Evolutionary conservation across 331 rosid species (phyloP).

Genomic region (Acacia concinna): DNA sequence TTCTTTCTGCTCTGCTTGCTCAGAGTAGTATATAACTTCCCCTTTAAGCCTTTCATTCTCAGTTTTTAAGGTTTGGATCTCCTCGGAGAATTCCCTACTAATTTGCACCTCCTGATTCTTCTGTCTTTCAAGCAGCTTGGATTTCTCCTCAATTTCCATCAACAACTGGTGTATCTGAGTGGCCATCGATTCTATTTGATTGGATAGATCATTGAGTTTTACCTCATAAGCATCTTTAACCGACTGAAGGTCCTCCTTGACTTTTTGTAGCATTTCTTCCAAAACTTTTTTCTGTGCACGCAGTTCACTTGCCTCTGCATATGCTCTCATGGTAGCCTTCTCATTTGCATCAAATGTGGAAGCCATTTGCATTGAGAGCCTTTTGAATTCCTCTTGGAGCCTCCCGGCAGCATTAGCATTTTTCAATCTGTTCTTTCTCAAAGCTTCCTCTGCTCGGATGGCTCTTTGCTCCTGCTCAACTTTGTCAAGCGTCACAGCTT

Average conservation of each 20-base stretch:
- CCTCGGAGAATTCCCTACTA: constrained; percentile 51
- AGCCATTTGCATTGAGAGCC: constrained; percentile 76
- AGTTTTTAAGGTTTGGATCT: constrained; percentile 51
- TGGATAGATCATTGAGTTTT: constrained; percentile 52
- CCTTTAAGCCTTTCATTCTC: constrained; percentile 60
- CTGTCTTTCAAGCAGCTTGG: constrained; percentile 57
- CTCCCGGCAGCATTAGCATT: constrained; percentile 81
- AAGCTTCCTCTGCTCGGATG: constrained; percentile 81
- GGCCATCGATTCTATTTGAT: constrained; percentile 50
- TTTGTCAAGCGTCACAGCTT: constrained; percentile 60
- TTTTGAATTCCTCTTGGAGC: constrained; percentile 84
- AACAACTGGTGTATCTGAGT: constrained; percentile 50
- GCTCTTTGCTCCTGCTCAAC: constrained; percentile 92
- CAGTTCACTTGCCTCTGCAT: constrained; percentile 72
- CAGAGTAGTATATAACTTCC: constrained; percentile 45
- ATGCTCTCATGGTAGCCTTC: constrained; percentile 75
- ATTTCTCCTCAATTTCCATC: constrained; percentile 61
- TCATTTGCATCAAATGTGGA: constrained; percentile 84
- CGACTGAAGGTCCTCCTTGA: constrained; percentile 53
- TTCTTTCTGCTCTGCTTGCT: constrained; percentile 47
- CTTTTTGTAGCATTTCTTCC: constrained; percentile 57
- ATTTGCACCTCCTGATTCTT: constrained; percentile 52
- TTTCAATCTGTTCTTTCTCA: constrained; percentile 65
- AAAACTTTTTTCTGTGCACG: constrained; percentile 54
- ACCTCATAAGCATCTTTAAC: constrained; percentile 46